Evolutionary conservation across 257 asterid genomes (phyloP).

Genomic region (Solanum gandarillasii): DNA sequence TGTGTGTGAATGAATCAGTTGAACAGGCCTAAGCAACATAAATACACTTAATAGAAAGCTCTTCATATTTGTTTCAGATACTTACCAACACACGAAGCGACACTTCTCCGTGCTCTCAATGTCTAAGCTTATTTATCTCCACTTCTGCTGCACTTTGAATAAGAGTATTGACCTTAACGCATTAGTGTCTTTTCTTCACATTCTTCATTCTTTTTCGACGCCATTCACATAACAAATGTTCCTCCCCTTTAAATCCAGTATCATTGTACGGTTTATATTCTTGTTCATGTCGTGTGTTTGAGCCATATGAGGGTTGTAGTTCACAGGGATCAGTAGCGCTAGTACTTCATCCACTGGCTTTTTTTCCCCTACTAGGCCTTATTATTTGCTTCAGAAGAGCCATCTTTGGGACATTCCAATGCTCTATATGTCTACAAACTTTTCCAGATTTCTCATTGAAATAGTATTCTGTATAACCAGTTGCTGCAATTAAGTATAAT

Average conservation of each 20-base stretch:
- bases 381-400: conserved; percentile 74
- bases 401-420: conserved; percentile 99
- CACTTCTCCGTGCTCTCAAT: background rate
- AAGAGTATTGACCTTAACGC: background rate
- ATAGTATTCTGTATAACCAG: conserved; percentile 92
- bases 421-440: conserved; percentile 85
- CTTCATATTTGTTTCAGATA: background rate
- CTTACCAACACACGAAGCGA: background rate
- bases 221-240: background rate
- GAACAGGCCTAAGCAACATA: background rate
- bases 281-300: background rate
- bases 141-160: background rate
- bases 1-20: background rate
- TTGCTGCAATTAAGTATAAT: conserved; percentile 43
- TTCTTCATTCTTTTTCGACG: background rate
- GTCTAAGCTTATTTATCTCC: background rate
- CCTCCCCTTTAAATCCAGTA: background rate
- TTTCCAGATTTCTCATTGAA: conserved; percentile 65
- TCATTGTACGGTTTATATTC: background rate
- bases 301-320: background rate
- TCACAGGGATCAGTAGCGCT: background rate
- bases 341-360: background rate
- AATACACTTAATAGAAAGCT: background rate
- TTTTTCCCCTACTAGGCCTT: conserved; percentile 39
- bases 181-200: background rate